A percentile compares a stretch with the other conserved stretches of the same genome.
These are phyloP conservation scores for Clavulina sp. DNA, from an alignment of 768 basidiomycete genomes.

Conservation along the genomic window DNA sequence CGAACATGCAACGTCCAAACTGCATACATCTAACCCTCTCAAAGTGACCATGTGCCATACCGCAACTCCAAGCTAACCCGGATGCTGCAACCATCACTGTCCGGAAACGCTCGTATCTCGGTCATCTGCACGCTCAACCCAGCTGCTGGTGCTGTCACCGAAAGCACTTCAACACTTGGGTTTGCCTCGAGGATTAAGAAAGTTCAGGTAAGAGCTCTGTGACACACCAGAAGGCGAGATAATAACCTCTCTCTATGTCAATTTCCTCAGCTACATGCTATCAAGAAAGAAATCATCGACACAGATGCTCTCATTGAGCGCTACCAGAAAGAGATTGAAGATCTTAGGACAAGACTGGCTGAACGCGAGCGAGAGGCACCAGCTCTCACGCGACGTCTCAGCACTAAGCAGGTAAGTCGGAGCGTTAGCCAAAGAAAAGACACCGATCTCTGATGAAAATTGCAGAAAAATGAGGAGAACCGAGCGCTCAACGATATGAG, in stretches of 20 bases:
- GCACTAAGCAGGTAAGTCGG: slow-evolving; percentile 29
- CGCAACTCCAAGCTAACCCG: slow-evolving; percentile 91
- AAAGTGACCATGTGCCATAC: slow-evolving; percentile 79
- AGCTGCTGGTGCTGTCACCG: slow-evolving; percentile 54
- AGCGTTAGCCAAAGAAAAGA: not conserved
- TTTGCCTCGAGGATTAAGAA: slow-evolving; percentile 87
- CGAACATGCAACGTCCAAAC: not conserved
- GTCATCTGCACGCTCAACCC: slow-evolving; percentile 95
- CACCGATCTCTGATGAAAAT: slow-evolving; percentile 1
- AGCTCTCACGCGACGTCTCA: slow-evolving; percentile 29
- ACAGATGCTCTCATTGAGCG: slow-evolving; percentile 87
- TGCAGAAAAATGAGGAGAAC: slow-evolving; percentile 65
- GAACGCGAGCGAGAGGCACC: slow-evolving; percentile 53
- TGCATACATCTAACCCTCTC: not conserved
- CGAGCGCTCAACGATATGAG: slow-evolving; percentile 75
- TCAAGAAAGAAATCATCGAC: slow-evolving; percentile 87
- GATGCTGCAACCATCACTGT: slow-evolving; percentile 84
- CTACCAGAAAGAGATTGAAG: slow-evolving; percentile 88
- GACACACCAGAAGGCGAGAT: not conserved
- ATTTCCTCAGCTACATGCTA: slow-evolving; percentile 44
- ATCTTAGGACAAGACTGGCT: slow-evolving; percentile 53
- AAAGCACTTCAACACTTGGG: slow-evolving; percentile 73
- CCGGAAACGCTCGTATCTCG: slow-evolving; percentile 88
- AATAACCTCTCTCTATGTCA: not conserved
- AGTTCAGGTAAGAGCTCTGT: slow-evolving; percentile 39